phyloP scores from a whole-genome alignment of 2,329 filamentous ascomycete genomes.

The Fusarium austroafricanum region DNA sequence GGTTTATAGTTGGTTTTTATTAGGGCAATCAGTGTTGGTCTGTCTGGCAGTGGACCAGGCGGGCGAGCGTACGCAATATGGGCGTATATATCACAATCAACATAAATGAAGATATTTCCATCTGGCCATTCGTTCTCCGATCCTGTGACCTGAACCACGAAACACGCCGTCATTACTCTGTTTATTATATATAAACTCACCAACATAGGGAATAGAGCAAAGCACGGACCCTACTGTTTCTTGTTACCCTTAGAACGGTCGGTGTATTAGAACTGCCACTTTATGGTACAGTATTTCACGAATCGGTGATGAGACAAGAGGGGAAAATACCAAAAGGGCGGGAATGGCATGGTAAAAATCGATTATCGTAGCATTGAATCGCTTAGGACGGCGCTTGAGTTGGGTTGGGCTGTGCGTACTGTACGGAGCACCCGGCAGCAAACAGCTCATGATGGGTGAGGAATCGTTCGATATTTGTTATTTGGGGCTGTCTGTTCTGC shows the following conservation, averaged over 20 bases:
- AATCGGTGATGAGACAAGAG: background rate
- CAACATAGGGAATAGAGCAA: background rate
- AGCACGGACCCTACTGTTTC: background rate
- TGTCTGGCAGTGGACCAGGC: constrained; percentile 6
- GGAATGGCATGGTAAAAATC: constrained; percentile 22
- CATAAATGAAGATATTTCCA: constrained; percentile 27
- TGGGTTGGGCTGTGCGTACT: constrained; percentile 27
- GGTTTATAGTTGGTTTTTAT: constrained; percentile 22
- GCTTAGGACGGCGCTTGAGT: constrained; percentile 9
- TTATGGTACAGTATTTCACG: constrained; percentile 5
- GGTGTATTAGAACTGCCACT: background rate
- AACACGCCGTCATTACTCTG: background rate
- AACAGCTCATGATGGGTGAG: constrained; percentile 35
- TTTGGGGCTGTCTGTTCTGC: constrained; percentile 19
- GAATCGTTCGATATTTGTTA: constrained; percentile 35
- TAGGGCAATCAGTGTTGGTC: constrained; percentile 8
- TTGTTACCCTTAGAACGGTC: background rate
- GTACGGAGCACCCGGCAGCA: constrained; percentile 30
- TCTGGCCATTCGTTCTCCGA: background rate
- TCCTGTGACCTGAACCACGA: background rate
- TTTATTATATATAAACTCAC: background rate
- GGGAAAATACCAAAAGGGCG: constrained; percentile 1
- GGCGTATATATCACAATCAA: constrained; percentile 24
- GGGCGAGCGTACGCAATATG: constrained; percentile 5
- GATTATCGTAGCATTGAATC: constrained; percentile 23